These are phyloP conservation scores for Stachybotrys echinatus DNA, from an alignment of 2,329 filamentous ascomycete genomes.

Conservation along the genomic window DNA sequence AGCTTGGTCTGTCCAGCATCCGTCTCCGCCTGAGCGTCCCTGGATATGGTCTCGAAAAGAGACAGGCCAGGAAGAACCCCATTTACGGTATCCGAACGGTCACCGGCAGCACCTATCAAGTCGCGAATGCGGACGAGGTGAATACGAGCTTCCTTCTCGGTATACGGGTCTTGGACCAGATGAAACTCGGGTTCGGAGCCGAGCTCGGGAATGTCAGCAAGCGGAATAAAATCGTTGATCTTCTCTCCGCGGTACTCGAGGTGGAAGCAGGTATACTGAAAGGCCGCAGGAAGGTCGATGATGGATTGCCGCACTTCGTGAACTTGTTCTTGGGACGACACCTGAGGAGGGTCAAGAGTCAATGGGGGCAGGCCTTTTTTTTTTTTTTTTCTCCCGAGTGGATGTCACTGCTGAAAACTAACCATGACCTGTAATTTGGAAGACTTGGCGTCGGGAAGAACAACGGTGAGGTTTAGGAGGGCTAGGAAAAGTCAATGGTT, in stretches of 20 bases:
- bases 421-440: constrained; percentile 83
- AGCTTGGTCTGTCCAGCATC: constrained; percentile 35
- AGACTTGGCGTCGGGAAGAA: constrained; percentile 69
- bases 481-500: constrained; percentile 25
- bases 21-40: constrained; percentile 35
- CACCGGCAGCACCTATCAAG: constrained; percentile 84
- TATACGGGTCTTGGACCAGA: constrained; percentile 92
- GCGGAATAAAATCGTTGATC: constrained; percentile 91
- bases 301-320: constrained; percentile 96
- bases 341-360: constrained; percentile 39
- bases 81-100: constrained; percentile 81
- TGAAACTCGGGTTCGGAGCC: constrained; percentile 71
- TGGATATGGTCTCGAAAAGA: constrained; percentile 73
- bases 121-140: constrained; percentile 89
- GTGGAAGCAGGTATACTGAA: constrained; percentile 98
- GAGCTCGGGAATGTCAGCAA: constrained; percentile 82
- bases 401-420: too few relatives aligned
- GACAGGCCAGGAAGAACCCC: constrained; percentile 82
- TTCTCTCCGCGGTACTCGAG: constrained; percentile 83
- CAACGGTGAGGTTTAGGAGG: constrained; percentile 63
- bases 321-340: constrained; percentile 89
- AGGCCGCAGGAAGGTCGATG: constrained; percentile 85
- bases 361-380: too few relatives aligned
- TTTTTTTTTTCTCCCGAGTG: too few relatives aligned
- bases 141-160: constrained; percentile 95